A percentile compares a stretch with the other conserved stretches of the same genome.
Conservation (phyloP, 2,329 filamentous ascomycete genomes). For the Ceratocystis colombiana region DNA sequence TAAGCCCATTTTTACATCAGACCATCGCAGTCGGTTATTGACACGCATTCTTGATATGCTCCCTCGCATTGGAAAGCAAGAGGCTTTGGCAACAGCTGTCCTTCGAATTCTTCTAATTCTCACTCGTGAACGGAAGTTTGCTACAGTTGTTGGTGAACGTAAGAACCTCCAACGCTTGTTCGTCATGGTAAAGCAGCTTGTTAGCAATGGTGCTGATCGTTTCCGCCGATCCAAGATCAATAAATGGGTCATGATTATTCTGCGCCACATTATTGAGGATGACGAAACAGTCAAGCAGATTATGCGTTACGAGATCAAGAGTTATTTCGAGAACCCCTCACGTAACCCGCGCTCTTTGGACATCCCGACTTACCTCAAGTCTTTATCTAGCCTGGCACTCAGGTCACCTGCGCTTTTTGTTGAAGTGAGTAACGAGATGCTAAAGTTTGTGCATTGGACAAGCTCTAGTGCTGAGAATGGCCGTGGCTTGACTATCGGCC, state of each 20-base stretch:
- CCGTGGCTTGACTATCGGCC: slow-evolving; percentile 23
- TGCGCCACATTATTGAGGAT: slow-evolving; percentile 91
- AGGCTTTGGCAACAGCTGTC: slow-evolving; percentile 71
- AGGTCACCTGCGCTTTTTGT: slow-evolving; percentile 79
- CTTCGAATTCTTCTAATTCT: slow-evolving; percentile 77
- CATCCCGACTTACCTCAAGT: slow-evolving; percentile 60
- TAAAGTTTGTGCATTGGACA: slow-evolving; percentile 40
- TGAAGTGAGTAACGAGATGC: slow-evolving; percentile 72
- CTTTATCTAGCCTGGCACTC: slow-evolving; percentile 67
- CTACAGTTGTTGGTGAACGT: slow-evolving; percentile 70
- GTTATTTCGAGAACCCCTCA: slow-evolving; percentile 55
- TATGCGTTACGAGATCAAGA: slow-evolving; percentile 79
- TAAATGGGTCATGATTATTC: slow-evolving; percentile 65
- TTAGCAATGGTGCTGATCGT: slow-evolving; percentile 64
- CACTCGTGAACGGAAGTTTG: slow-evolving; percentile 66
- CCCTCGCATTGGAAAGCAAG: slow-evolving; percentile 78
- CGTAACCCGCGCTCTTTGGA: slow-evolving; percentile 52
- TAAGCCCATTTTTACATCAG: slow-evolving; percentile 18
- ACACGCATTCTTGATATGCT: slow-evolving; percentile 71
- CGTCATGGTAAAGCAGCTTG: slow-evolving; percentile 88
- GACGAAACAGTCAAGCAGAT: slow-evolving; percentile 82
- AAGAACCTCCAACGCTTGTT: slow-evolving; percentile 83
- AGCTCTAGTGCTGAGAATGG: slow-evolving; percentile 17
- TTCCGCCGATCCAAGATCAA: slow-evolving; percentile 48
- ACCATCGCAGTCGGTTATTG: slow-evolving; percentile 60